Evolutionary conservation across 129 eudicot genomes (phyloP).

Genomic region (Centrapalus pauciflorus): DNA sequence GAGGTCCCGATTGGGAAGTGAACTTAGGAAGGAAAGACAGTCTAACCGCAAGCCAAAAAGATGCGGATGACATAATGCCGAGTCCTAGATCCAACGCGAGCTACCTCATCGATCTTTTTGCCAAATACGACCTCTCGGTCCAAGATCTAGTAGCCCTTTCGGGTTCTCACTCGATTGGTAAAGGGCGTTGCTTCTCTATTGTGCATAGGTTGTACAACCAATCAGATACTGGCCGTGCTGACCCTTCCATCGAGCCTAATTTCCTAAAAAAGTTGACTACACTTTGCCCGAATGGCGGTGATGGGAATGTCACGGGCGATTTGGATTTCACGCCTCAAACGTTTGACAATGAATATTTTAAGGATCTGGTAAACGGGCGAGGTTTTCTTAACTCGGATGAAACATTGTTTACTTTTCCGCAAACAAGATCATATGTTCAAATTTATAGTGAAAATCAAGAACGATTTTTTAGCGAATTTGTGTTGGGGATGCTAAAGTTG

Average conservation of each 20-base stretch:
- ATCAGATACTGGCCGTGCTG: constrained; percentile 74
- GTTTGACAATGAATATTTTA: constrained; percentile 82
- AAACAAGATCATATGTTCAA: constrained; percentile 55
- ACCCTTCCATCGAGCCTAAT: constrained; percentile 72
- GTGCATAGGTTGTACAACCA: constrained; percentile 77
- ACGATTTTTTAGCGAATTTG: constrained; percentile 60
- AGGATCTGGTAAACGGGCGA: constrained; percentile 64
- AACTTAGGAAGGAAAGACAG: constrained; percentile 84
- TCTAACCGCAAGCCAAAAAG: constrained; percentile 82
- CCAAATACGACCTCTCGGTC: constrained; percentile 55
- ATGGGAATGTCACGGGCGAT: constrained; percentile 60
- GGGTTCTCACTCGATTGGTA: constrained; percentile 89
- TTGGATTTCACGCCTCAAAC: constrained; percentile 65
- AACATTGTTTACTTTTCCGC: constrained; percentile 41
- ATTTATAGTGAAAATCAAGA: constrained; percentile 41
- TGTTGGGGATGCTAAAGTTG: constrained; percentile 79
- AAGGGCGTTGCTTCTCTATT: constrained; percentile 85
- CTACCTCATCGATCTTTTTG: constrained; percentile 56
- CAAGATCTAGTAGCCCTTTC: constrained; percentile 84
- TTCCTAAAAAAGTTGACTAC: constrained; percentile 46
- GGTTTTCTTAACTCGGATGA: constrained; percentile 88
- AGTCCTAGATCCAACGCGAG: constrained; percentile 88
- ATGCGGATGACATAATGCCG: constrained; percentile 79
- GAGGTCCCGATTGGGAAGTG: constrained; percentile 94
- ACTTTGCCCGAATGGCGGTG: constrained; percentile 77